Evolutionary conservation across 345 rosid species (phyloP).

Genomic region (Arabis hirsuta): DNA sequence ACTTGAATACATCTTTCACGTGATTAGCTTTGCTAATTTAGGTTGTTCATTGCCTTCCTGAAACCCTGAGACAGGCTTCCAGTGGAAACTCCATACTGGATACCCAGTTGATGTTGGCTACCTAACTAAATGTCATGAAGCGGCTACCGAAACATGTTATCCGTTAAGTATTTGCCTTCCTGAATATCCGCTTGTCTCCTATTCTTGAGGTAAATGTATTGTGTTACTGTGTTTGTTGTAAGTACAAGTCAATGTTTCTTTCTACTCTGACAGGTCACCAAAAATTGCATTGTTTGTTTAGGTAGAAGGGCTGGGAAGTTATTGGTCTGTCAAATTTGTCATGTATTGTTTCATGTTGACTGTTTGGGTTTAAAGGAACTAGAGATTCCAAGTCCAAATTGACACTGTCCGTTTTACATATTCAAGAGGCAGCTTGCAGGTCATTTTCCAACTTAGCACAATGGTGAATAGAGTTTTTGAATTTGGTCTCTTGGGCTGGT

Average conservation of each 20-base stretch:
- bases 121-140: slow-evolving; percentile 73
- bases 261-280: slow-evolving; percentile 42
- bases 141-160: slow-evolving; percentile 84
- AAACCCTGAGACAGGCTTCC: slow-evolving; percentile 66
- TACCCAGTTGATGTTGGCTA: slow-evolving; percentile 74
- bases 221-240: slow-evolving; percentile 21
- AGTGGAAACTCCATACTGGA: slow-evolving; percentile 62
- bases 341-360: slow-evolving; percentile 77
- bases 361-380: slow-evolving; percentile 87
- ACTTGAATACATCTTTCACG: too few species aligned
- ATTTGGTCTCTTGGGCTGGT: too few species aligned
- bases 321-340: slow-evolving; percentile 80
- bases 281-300: slow-evolving; percentile 77
- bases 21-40: slow-evolving; percentile 96
- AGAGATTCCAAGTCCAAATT: slow-evolving; percentile 65
- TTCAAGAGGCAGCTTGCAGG: slow-evolving; percentile 70
- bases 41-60: slow-evolving; percentile 93
- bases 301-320: slow-evolving; percentile 65
- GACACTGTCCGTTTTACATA: slow-evolving; percentile 82
- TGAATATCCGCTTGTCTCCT: slow-evolving; percentile 97
- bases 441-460: too few species aligned
- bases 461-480: too few species aligned
- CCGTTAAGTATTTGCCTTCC: slow-evolving; percentile 92
- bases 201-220: slow-evolving; percentile 74
- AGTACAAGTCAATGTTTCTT: slow-evolving; percentile 23